Evolutionary conservation across 2,329 filamentous ascomycete species (phyloP), one percentile per base, ranked within the genome.

Genomic region (Aspergillus japonicus): DNA sequence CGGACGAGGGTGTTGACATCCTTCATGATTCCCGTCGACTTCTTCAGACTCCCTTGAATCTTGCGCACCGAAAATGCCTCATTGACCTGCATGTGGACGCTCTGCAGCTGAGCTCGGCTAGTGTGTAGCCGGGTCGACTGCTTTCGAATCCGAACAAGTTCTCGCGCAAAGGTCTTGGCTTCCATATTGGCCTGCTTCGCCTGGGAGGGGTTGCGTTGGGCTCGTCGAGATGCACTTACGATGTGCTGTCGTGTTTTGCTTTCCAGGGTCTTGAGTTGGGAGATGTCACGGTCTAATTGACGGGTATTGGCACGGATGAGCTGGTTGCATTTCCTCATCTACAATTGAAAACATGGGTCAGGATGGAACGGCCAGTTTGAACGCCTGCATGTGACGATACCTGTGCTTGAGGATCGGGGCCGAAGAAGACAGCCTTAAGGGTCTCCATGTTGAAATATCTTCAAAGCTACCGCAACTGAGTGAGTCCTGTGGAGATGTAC

Each of bases 61-160:
- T 96, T 96, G 68, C 92, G 88, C 69, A 98, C 89, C 1, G 92
- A 91, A 76, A 98, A 98, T 1, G 95, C 93, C 80, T 98, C 94
- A 71, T 93, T 92, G 71, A 99, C 94, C 78, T 98, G 95, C 92
- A 98, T 96, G 77, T 94, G 89, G 48, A 99, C 94, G 66, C 89
- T 94, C 73, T 89, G 88, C 51, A 99, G 85, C 78, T 98, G 95
- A 2, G 95, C 95, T 74, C 96, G 96, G 69, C 89, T 89, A 0
- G 94, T 98, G 19, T 89, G 83, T 44, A 98, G 83, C 4, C 95
- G 87, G 31, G 83, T 79, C 19, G 83, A 84, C 64, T 92, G 88
- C 73, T 89, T 91, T 65, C 95, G 90, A 61, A 91, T 86, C 55
- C 90, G 88, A 64, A 98, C 86, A 53, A 98, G 85, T 77, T 97